These are phyloP conservation scores for Mucor plumbeus DNA, from an alignment of 371 early-diverging fungal species.

Conservation along the genomic window DNA sequence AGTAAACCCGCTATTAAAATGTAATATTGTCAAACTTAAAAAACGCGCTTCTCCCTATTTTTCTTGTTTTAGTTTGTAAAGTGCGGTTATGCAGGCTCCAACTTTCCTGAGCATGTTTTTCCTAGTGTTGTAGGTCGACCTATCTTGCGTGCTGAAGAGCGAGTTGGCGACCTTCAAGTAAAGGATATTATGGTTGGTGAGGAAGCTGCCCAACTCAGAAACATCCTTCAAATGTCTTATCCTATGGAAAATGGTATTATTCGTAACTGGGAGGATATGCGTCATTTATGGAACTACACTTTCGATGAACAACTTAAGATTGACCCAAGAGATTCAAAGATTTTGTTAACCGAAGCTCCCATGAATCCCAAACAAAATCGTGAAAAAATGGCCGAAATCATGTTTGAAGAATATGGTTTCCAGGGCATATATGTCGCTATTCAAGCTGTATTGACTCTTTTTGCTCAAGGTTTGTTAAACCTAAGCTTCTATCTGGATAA, in stretches of 20 bases:
- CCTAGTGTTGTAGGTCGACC: slow-evolving; percentile 97
- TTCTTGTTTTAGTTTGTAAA: slow-evolving; percentile 84
- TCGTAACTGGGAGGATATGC: slow-evolving; percentile 98
- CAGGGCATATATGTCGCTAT: slow-evolving; percentile 93
- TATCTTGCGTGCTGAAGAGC: slow-evolving; percentile 95
- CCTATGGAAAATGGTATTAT: slow-evolving; percentile 99
- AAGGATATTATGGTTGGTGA: slow-evolving; percentile 98
- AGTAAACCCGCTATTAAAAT: slow-evolving; percentile 32
- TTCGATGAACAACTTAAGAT: slow-evolving; percentile 90
- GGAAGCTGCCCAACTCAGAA: slow-evolving; percentile 90
- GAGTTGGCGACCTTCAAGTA: slow-evolving; percentile 73
- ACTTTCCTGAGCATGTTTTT: slow-evolving; percentile 95
- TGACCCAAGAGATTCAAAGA: slow-evolving; percentile 87
- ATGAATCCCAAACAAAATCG: slow-evolving; percentile 94
- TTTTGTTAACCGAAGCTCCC: slow-evolving; percentile 95
- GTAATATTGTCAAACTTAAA: slow-evolving; percentile 7
- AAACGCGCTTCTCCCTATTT: slow-evolving; percentile 16
- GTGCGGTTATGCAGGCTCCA: slow-evolving; percentile 94
- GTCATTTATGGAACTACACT: slow-evolving; percentile 97
- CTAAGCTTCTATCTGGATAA: background rate
- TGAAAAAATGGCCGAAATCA: slow-evolving; percentile 91
- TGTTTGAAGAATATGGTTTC: slow-evolving; percentile 97
- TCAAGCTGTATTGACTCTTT: slow-evolving; percentile 96
- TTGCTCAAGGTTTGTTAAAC: slow-evolving; percentile 85
- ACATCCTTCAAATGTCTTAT: slow-evolving; percentile 93